Percentiles rank a stretch among this genome's conserved stretches.
These are phyloP conservation scores for Fusarium pseudoanthophilum DNA, from an alignment of 2,329 filamentous ascomycete species.

Conservation along the genomic window DNA sequence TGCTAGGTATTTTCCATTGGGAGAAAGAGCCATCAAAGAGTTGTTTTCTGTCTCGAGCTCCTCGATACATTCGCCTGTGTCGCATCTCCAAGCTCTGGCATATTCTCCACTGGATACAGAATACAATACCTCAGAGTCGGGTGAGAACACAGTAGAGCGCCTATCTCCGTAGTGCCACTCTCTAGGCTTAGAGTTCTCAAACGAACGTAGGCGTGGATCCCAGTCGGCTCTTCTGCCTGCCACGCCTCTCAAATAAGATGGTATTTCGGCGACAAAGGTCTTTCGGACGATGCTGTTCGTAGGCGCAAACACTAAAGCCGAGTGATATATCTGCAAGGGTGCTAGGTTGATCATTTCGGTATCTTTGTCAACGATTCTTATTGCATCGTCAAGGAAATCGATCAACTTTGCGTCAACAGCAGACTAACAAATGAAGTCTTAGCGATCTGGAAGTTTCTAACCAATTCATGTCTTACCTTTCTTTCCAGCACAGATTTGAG, in stretches of 20 bases:
- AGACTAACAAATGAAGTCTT: not conserved
- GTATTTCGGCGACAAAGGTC: not conserved
- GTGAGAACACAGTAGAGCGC: not conserved
- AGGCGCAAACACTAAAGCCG: not conserved
- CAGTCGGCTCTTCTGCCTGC: not conserved
- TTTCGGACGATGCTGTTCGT: not conserved
- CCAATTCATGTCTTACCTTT: no score
- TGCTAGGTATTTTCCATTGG: not conserved
- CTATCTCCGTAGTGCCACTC: accelerated
- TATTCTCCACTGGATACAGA: accelerated
- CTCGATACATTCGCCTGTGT: not conserved
- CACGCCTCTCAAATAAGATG: not conserved
- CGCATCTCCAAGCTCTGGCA: not conserved
- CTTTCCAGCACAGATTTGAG: accelerated
- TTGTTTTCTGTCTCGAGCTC: accelerated
- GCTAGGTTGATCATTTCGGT: not conserved
- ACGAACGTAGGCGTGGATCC: not conserved
- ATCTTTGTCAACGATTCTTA: not conserved
- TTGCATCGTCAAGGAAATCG: not conserved
- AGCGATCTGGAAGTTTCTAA: not conserved
- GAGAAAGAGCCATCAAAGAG: not conserved
- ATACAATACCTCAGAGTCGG: not conserved
- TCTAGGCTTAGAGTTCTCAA: accelerated
- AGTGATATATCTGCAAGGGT: not conserved
- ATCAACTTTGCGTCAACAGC: not conserved